Evolutionary conservation across 192 early-diverging fungal genomes (phyloP).

Genomic region (Coemansia sp.): DNA sequence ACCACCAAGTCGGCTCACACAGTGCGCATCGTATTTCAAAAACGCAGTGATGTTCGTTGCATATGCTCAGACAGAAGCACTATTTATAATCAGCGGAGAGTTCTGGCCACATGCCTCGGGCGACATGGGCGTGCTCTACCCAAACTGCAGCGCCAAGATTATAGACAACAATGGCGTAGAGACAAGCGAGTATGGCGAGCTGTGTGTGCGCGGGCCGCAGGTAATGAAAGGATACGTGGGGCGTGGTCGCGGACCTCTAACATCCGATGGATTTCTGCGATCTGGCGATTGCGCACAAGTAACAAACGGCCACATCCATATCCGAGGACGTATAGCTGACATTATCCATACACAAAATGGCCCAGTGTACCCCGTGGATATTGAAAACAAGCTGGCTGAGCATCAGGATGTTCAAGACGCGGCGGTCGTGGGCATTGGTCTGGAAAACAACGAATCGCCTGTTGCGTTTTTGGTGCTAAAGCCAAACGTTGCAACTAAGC

Average conservation of each 20-base stretch:
- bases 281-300: conserved; percentile 78
- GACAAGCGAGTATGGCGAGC: conserved; percentile 65
- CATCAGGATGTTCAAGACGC: conserved; percentile 66
- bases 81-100: conserved; percentile 18
- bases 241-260: conserved; percentile 37
- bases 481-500: background rate
- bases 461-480: conserved; percentile 20
- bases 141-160: conserved; percentile 33
- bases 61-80: conserved; percentile 40
- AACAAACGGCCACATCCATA: conserved; percentile 62
- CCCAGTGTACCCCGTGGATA: conserved; percentile 72
- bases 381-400: conserved; percentile 68
- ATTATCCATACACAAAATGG: conserved; percentile 80
- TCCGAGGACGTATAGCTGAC: conserved; percentile 75
- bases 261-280: conserved; percentile 72
- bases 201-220: conserved; percentile 80
- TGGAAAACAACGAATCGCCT: conserved; percentile 7
- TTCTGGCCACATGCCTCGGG: conserved; percentile 12
- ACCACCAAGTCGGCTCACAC: conserved; percentile 6
- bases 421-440: conserved; percentile 57
- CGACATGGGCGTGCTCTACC: conserved; percentile 35
- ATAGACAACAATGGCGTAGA: conserved; percentile 61
- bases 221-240: conserved; percentile 85
- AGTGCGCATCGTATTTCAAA: conserved; percentile 21
- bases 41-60: conserved; percentile 8